Percentiles rank a stretch among this genome's conserved stretches.
These are phyloP conservation scores for Atalantia buxifolia DNA, from an alignment of 345 rosid genomes.

Conservation along the genomic window DNA sequence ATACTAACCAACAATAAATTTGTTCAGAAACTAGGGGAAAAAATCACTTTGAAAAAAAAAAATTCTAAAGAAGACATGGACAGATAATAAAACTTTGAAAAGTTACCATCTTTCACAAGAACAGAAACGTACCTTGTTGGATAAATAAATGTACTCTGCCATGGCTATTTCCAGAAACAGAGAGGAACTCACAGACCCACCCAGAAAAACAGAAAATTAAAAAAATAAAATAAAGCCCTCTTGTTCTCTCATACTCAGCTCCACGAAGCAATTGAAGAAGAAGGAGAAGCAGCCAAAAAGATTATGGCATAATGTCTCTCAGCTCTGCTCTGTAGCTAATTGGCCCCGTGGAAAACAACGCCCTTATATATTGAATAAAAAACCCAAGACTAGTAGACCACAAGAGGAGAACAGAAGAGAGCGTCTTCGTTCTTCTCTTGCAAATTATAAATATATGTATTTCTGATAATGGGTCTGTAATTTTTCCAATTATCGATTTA, in stretches of 20 bases:
- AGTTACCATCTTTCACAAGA: not conserved
- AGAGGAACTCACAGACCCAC: slow-evolving; percentile 4
- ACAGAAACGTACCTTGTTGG: slow-evolving; percentile 45
- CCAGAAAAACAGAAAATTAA: not conserved
- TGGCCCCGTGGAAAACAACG: slow-evolving; percentile 21
- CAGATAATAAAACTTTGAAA: not conserved
- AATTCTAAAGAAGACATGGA: not conserved
- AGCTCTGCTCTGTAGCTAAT: not conserved
- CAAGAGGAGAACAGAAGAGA: not conserved
- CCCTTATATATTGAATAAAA: not conserved
- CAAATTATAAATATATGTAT: not conserved
- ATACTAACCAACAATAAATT: not conserved
- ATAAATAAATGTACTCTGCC: slow-evolving; percentile 62
- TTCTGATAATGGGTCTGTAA: not conserved
- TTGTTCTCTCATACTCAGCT: not conserved
- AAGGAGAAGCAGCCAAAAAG: not conserved
- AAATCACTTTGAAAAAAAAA: too few relatives aligned
- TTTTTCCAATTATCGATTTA: not conserved
- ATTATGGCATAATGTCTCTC: not conserved
- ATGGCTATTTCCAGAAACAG: slow-evolving; percentile 40
- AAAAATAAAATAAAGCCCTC: not conserved
- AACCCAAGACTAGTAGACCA: not conserved
- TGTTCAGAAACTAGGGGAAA: not conserved
- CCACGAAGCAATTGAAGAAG: not conserved
- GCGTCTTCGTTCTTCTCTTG: not conserved